phyloP scores from a whole-genome alignment of 768 basidiomycete species.

The Mrakia frigida region DNA sequence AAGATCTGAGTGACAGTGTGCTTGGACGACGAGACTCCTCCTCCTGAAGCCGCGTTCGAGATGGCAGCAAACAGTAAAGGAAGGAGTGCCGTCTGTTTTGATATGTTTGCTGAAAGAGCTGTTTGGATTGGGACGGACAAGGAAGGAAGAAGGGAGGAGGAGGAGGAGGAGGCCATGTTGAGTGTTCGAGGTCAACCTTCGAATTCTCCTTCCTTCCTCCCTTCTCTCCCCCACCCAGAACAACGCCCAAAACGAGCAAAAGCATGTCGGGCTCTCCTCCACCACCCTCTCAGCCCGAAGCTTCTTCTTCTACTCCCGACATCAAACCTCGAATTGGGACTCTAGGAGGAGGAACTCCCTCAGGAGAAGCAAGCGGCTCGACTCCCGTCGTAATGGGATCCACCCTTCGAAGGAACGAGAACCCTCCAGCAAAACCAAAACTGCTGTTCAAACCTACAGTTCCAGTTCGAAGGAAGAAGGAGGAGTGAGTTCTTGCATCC shows the following conservation, averaged over 20 bases:
- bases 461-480: conserved; percentile 25
- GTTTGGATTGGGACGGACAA: neutral
- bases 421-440: conserved; percentile 19
- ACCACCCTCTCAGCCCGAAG: neutral
- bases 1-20: neutral
- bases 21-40: neutral
- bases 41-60: neutral
- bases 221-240: neutral
- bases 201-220: neutral
- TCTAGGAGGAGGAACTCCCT: neutral
- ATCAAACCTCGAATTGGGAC: conserved; percentile 11
- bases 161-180: conserved; percentile 6
- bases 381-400: conserved; percentile 26
- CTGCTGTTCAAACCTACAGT: conserved; percentile 31
- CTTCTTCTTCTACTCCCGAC: neutral
- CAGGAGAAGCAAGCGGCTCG: neutral
- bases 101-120: conserved; percentile 12
- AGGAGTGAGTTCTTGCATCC: conserved; percentile 9
- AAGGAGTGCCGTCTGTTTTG: conserved; percentile 12
- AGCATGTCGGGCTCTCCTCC: neutral
- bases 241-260: neutral
- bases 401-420: conserved; percentile 9
- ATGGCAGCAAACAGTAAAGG: conserved; percentile 8
- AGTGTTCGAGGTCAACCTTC: neutral
- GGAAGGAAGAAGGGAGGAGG: neutral